These are phyloP conservation scores for Solanum appendiculatum DNA, from an alignment of 257 asterid genomes.

Conservation along the genomic window DNA sequence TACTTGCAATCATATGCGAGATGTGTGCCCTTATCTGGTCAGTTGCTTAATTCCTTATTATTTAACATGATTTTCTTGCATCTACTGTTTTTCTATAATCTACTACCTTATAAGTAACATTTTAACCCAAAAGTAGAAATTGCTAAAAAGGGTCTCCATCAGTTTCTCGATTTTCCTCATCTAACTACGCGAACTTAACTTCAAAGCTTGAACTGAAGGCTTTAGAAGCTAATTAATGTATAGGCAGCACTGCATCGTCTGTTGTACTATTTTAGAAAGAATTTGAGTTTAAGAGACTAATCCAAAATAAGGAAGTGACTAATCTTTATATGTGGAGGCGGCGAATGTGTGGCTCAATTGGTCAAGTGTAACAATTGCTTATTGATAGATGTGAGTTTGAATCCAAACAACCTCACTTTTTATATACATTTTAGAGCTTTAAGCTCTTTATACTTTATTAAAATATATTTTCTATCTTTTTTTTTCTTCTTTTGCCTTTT, in stretches of 20 bases:
- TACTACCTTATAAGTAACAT: neutral
- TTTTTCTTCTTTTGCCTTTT: too few relatives aligned
- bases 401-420: too few relatives aligned
- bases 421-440: too few relatives aligned
- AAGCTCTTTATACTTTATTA: too few relatives aligned
- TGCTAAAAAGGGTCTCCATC: neutral
- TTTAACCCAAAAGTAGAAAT: neutral
- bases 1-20: constrained; percentile 74
- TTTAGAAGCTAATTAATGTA: neutral
- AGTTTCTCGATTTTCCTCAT: neutral
- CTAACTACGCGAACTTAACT: neutral
- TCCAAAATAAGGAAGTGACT: neutral
- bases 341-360: too few relatives aligned
- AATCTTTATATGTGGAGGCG: neutral
- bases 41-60: constrained; percentile 17
- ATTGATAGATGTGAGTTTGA: too few relatives aligned
- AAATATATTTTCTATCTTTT: too few relatives aligned
- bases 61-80: neutral
- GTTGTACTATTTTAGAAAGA: neutral
- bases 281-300: neutral
- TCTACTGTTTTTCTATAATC: neutral
- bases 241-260: neutral
- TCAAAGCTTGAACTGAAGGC: neutral
- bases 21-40: constrained; percentile 89
- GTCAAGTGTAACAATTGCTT: too few relatives aligned